Evolutionary conservation across 2,329 filamentous ascomycete species (phyloP).

Genomic region (Immersiporthe knoxdaviesiana): DNA sequence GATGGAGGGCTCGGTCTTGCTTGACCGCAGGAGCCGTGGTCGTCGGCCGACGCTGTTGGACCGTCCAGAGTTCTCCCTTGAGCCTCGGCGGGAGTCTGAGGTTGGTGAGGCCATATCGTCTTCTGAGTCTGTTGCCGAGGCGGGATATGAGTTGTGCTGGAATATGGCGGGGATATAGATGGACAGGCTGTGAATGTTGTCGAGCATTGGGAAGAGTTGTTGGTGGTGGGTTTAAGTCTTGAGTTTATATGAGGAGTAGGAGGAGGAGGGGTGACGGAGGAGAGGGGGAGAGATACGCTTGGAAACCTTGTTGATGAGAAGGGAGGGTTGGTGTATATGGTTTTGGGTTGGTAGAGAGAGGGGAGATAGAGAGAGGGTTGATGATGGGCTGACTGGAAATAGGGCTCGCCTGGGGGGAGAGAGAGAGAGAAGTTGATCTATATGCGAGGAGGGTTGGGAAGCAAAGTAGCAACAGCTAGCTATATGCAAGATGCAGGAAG

Average conservation of each 20-base stretch:
- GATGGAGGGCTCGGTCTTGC: constrained; percentile 61
- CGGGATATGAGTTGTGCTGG: constrained; percentile 16
- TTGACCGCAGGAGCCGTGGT: constrained; percentile 58
- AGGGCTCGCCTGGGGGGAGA: constrained; percentile 7
- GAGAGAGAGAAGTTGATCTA: constrained; percentile 8
- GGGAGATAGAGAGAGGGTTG: not conserved
- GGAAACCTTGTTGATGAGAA: not conserved
- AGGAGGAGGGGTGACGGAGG: too few relatives aligned
- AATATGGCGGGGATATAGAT: constrained; percentile 27
- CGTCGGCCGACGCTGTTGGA: constrained; percentile 45
- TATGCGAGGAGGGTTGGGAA: constrained; percentile 15
- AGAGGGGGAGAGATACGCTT: not conserved
- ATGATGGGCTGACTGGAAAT: constrained; percentile 12
- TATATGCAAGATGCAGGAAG: constrained; percentile 25
- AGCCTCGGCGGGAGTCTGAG: constrained; percentile 39
- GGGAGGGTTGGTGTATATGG: not conserved
- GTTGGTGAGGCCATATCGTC: constrained; percentile 43
- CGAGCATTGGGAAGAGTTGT: constrained; percentile 24
- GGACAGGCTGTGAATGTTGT: constrained; percentile 29
- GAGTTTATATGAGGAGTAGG: not conserved
- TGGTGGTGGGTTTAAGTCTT: not conserved
- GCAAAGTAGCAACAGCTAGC: constrained; percentile 16
- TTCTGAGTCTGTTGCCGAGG: constrained; percentile 22
- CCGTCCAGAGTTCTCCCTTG: constrained; percentile 47
- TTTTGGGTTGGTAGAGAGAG: not conserved